phyloP scores from a whole-genome alignment of 2,329 filamentous ascomycete genomes.

The Ophiosphaerella korrae region DNA sequence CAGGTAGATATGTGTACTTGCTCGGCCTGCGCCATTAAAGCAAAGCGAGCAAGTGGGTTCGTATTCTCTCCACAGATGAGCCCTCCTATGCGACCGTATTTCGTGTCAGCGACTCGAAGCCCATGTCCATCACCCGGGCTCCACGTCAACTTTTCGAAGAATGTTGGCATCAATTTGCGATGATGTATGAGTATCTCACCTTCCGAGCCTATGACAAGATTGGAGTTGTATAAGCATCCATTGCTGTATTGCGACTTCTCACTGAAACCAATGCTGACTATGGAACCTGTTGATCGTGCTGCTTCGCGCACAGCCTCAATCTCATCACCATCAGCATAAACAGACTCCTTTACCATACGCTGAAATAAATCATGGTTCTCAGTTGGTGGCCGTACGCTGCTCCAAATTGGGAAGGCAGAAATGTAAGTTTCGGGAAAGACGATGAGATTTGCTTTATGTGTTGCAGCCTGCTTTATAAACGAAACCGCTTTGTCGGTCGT shows the following conservation, averaged over 20 bases:
- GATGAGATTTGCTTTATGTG: slow-evolving; percentile 54
- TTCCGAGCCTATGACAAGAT: slow-evolving; percentile 52
- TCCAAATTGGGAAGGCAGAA: slow-evolving; percentile 61
- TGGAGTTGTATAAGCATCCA: slow-evolving; percentile 59
- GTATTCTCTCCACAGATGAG: slow-evolving; percentile 65
- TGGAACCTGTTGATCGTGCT: slow-evolving; percentile 45
- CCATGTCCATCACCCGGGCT: slow-evolving; percentile 58
- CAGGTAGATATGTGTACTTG: slow-evolving; percentile 62
- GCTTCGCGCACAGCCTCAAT: slow-evolving; percentile 39
- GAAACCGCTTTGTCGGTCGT: slow-evolving; percentile 56
- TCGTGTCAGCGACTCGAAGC: slow-evolving; percentile 53
- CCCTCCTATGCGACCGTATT: slow-evolving; percentile 54
- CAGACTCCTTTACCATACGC: slow-evolving; percentile 51
- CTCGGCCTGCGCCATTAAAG: slow-evolving; percentile 60
- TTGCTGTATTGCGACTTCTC: slow-evolving; percentile 53
- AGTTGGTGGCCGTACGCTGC: slow-evolving; percentile 52
- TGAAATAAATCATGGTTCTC: slow-evolving; percentile 59
- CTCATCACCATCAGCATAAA: slow-evolving; percentile 56
- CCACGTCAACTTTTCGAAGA: slow-evolving; percentile 64
- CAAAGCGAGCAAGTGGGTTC: slow-evolving; percentile 60
- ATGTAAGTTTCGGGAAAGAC: slow-evolving; percentile 62
- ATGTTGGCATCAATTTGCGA: slow-evolving; percentile 61
- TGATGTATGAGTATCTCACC: slow-evolving; percentile 59
- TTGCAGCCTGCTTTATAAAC: slow-evolving; percentile 53
- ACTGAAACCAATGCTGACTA: slow-evolving; percentile 58